Conservation (phyloP, 768 basidiomycete genomes). For the Epithele typhae region DNA sequence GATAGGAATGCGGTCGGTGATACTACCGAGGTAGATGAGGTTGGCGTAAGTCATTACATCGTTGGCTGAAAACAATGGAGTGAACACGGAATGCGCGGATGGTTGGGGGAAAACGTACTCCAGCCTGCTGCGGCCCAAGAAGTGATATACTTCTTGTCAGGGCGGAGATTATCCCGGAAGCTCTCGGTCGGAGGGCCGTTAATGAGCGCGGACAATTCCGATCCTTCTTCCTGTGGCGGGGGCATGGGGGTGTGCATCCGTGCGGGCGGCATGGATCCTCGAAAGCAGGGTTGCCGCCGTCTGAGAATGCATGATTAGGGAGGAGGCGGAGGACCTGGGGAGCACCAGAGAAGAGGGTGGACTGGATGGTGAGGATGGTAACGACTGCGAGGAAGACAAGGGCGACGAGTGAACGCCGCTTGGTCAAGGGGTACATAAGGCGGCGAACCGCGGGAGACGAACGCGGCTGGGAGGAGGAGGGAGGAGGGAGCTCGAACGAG, state of each 20-base stretch:
- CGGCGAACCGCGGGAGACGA: slow-evolving; percentile 2
- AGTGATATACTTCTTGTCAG: slow-evolving; percentile 61
- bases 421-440: slow-evolving; percentile 9
- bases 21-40: slow-evolving; percentile 35
- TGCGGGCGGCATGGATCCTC: background rate
- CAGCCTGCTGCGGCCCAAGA: slow-evolving; percentile 78
- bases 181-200: slow-evolving; percentile 49
- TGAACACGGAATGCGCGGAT: slow-evolving; percentile 1
- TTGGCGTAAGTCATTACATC: slow-evolving; percentile 64
- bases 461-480: slow-evolving; percentile 9
- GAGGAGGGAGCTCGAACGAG: slow-evolving; percentile 5
- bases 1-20: slow-evolving; percentile 37
- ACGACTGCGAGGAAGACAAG: slow-evolving; percentile 11
- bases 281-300: slow-evolving; percentile 16
- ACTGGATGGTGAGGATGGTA: background rate
- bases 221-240: slow-evolving; percentile 2
- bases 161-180: slow-evolving; percentile 64
- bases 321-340: background rate
- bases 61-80: slow-evolving; percentile 44
- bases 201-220: slow-evolving; percentile 21
- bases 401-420: slow-evolving; percentile 20
- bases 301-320: background rate
- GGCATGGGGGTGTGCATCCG: no score
- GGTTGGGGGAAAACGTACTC: slow-evolving; percentile 33
- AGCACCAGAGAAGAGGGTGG: slow-evolving; percentile 1